Evolutionary conservation across 1,284 basidiomycete genomes (phyloP).

Genomic region (Trichosporon ovoides): DNA sequence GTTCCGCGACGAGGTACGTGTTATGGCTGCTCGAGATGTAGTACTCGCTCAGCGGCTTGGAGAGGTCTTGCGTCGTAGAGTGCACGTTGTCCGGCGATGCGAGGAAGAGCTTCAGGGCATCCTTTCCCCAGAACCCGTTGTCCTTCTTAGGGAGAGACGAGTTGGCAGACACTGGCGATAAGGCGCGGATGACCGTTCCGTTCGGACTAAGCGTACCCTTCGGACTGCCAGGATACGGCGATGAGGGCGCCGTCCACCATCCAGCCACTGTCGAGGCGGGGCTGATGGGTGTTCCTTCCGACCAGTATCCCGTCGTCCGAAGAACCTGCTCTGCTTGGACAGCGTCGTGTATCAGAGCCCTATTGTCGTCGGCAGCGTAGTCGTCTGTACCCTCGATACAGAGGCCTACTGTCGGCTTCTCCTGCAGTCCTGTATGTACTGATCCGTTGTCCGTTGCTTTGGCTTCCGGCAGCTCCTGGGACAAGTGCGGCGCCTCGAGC

Average conservation of each 20-base stretch:
- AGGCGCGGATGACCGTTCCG: background rate
- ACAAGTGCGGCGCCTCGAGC: too few relatives aligned
- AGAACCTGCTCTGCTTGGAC: background rate
- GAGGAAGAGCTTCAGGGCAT: slow-evolving; percentile 57
- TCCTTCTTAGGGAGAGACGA: slow-evolving; percentile 3
- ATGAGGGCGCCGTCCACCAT: slow-evolving; percentile 1
- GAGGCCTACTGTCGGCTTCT: background rate
- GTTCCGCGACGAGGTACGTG: slow-evolving; percentile 92
- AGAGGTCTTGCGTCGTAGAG: slow-evolving; percentile 62
- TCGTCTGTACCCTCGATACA: background rate
- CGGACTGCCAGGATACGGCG: background rate
- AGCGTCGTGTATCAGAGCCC: background rate
- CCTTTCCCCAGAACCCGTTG: slow-evolving; percentile 26
- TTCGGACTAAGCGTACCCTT: background rate
- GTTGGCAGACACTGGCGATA: background rate
- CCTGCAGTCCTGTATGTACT: background rate
- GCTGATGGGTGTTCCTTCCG: background rate
- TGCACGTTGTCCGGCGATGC: slow-evolving; percentile 62
- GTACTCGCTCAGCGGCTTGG: slow-evolving; percentile 76
- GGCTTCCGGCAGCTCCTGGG: background rate
- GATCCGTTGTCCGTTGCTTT: background rate
- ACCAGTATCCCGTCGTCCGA: background rate
- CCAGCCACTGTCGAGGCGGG: background rate
- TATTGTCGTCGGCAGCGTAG: background rate
- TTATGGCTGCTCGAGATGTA: slow-evolving; percentile 94